Base-by-base conservation (phyloP, 2,329 filamentous ascomycete genomes). In the Mycosphaerelloides madeirae region DNA sequence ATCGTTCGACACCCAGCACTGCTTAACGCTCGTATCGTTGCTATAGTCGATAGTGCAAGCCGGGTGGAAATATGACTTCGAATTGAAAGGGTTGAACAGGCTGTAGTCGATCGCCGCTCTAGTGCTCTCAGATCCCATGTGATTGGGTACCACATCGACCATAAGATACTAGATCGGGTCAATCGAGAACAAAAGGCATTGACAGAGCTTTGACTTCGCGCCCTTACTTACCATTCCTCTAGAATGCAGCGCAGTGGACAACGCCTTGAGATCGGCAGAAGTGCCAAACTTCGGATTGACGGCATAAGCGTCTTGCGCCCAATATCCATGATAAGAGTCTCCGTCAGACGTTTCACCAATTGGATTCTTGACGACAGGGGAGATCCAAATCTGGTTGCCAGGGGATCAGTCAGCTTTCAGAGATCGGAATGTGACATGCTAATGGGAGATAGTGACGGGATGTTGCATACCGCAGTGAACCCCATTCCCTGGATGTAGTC, bases 41-140 rank as follows among this genome's bases (percentile, higher is more conserved):
- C 64, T 59, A 65, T 81, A 83, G 60, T 84, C 62, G 40, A 78
- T 70, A 2, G 55, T 57, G 61, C 83, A 85, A 13, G 69, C 55
- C 1, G 71, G 34, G 58, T 85, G 81, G 41, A 54, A 65, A 43
- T 61, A 57, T n/a, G 70, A 70, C 42, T 57, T 53, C 6, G 58
- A 49, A 50, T 70, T 65, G 57, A 71, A 72, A 6, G 68, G 67
- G 11, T 57, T 62, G 54, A 68, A 66, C 29, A 57, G 52, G 29
- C 51, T 60, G 38, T 62, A 66, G 43, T 65, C 53, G 37, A 65
- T 56, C 11, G 49, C 54, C 16, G 45, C 46, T n/a, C 48, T 49
- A 25, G 57, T 39, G 13, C 58, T 57, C 28, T 54, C 55, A 37
- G 62, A 67, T 13, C 64, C 67, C 43, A 70, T 65, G 49, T 68